These are phyloP conservation scores for Chlorella sp. DNA, from an alignment of 139 green algal genomes.

Conservation along the genomic window DNA sequence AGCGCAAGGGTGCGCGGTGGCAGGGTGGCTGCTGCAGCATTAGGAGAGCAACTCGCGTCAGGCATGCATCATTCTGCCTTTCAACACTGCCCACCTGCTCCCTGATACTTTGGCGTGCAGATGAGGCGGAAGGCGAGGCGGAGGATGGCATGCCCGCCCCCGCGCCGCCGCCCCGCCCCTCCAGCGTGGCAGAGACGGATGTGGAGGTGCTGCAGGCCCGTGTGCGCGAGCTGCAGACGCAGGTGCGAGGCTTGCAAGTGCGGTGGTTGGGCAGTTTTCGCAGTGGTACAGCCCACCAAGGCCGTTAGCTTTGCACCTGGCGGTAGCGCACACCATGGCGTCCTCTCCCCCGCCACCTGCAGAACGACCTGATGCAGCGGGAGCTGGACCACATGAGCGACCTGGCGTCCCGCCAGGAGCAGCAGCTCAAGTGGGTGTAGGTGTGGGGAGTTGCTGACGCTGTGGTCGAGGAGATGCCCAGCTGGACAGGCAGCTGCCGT, in stretches of 20 bases:
- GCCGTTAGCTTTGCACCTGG: no score
- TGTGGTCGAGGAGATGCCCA: no score
- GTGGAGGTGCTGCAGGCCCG: conserved; percentile 38
- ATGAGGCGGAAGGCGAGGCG: background rate
- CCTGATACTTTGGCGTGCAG: background rate
- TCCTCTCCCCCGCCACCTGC: background rate
- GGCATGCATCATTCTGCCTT: background rate
- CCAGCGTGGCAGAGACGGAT: conserved; percentile 15
- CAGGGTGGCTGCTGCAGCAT: background rate
- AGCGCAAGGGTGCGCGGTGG: background rate
- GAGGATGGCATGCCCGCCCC: background rate
- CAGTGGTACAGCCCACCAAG: no score
- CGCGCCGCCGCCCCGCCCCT: background rate
- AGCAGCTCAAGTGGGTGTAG: conserved; percentile 57
- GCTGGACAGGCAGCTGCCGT: no score
- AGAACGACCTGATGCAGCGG: conserved; percentile 66
- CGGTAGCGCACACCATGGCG: background rate
- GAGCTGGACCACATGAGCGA: conserved; percentile 69
- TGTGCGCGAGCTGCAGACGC: conserved; percentile 57
- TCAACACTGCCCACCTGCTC: background rate
- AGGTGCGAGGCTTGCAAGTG: background rate
- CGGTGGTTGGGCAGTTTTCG: no score
- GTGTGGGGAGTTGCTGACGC: no score
- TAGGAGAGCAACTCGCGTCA: background rate
- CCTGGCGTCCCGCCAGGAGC: conserved; percentile 43